Evolutionary conservation across 805 yeast species (phyloP), one percentile per base, ranked within the genome.

Genomic region (Saturnispora zaruensis): DNA sequence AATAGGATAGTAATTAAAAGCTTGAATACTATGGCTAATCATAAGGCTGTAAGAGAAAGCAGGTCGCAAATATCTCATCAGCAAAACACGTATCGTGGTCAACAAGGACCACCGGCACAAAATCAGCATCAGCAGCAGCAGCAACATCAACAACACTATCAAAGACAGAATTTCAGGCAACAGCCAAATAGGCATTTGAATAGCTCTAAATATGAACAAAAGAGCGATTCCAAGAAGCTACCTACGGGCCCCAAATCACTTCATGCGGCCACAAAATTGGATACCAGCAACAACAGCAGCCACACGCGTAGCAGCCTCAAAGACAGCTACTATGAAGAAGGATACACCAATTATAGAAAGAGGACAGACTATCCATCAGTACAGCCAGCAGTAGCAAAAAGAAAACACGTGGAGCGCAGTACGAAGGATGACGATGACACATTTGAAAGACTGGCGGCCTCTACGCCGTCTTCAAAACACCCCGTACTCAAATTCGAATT

Each of bases 181-280:
- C 42, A 21, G 14, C 42, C 42, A 8, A 38, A 23, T 14, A 41
- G 41, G 20, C 40, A 36, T 6, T 47, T 33, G 26, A 26, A 41
- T 14, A n/a, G 16, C 11, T 36, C n/a, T 7, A 41, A 21, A 18
- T 38, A 21, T 41, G 25, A 41, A 7, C 30, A 7, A 8, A 28
- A 13, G 26, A n/a, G 40, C 5, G 36, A 43, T 2, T 21, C 38
- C 20, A 43, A 23, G 20, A 46, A 25, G 46, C 41, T 53, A 9
- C 56, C 56, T 6, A 53, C 56, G 2, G 56, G 52, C 11, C 56
- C 56, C 8, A 51, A 48, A 36, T 45, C 52, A n/a, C 28, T 49
- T 30, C 25, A 32, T 24, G 23, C 21, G 9, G 11, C 20, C 18
- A 6, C 40, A 16, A 18, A 18, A 9, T 11, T 11, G n/a, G 18